Evolutionary conservation across 139 green algal species (phyloP).

Genomic region (Chlorella sp.): DNA sequence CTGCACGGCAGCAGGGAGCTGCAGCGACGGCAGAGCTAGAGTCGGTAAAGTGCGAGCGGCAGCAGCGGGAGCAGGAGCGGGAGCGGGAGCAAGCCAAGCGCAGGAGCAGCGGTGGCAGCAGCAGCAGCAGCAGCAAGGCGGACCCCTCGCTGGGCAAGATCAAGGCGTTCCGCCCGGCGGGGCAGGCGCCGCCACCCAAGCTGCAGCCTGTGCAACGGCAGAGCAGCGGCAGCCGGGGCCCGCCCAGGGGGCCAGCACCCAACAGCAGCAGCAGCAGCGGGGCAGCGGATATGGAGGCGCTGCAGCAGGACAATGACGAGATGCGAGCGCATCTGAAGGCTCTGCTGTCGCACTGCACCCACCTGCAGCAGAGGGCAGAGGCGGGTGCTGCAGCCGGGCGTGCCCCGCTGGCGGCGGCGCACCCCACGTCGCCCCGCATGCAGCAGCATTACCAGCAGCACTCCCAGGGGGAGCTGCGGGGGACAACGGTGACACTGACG

Average conservation of each 20-base stretch:
- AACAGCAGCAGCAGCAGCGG: neutral
- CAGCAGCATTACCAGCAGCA: neutral
- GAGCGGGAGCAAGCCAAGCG: neutral
- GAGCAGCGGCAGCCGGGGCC: too few species aligned
- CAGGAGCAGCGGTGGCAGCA: neutral
- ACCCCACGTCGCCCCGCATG: neutral
- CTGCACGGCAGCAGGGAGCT: neutral
- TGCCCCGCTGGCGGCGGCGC: too few species aligned
- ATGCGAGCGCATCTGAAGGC: neutral
- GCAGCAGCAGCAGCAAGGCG: neutral
- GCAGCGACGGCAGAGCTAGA: neutral
- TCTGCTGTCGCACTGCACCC: neutral
- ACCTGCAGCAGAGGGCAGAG: neutral
- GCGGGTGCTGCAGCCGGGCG: neutral
- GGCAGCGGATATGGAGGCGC: neutral
- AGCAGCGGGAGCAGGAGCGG: neutral
- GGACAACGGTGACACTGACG: neutral
- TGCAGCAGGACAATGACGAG: slow-evolving; percentile 19
- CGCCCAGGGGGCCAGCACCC: neutral
- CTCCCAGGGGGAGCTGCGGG: neutral
- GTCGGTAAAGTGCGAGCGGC: neutral
- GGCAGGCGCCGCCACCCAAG: neutral
- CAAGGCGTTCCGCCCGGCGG: neutral
- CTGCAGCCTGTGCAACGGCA: too few species aligned
- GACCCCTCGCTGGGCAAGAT: neutral